These are phyloP conservation scores for Kandelia obovata DNA, from an alignment of 345 rosid genomes.

Conservation along the genomic window DNA sequence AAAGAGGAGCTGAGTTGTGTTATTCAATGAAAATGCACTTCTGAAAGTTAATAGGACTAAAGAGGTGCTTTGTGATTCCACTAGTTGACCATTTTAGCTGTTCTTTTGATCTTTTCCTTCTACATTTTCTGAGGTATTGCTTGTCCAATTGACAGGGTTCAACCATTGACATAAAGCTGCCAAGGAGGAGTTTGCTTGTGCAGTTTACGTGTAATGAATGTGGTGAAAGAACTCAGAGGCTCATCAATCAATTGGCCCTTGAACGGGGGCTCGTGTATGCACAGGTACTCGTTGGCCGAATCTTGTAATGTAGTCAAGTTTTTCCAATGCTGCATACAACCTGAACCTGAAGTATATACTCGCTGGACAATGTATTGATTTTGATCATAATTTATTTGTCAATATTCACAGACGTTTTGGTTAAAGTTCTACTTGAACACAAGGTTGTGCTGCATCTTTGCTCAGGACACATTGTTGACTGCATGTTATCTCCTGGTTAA, in stretches of 20 bases:
- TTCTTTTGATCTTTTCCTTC: not conserved
- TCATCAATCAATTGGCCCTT: constrained; percentile 72
- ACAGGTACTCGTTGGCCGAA: constrained; percentile 45
- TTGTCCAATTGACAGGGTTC: constrained; percentile 37
- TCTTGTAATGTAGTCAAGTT: not conserved
- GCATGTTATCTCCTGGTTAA: not conserved
- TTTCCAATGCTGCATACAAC: no score
- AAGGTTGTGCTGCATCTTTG: not conserved
- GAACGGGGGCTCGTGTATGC: constrained; percentile 81
- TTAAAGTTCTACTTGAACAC: not conserved
- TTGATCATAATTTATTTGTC: not conserved
- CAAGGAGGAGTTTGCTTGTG: constrained; percentile 80
- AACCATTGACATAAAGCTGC: constrained; percentile 54
- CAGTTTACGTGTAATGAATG: constrained; percentile 72
- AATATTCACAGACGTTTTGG: not conserved
- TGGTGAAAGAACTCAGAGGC: constrained; percentile 78
- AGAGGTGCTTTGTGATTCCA: not conserved
- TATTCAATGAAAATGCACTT: not conserved
- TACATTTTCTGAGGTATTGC: not conserved
- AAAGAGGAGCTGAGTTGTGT: not conserved
- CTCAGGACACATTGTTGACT: not conserved
- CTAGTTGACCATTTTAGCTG: not conserved
- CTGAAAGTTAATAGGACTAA: not conserved
- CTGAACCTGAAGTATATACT: not conserved
- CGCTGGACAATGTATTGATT: not conserved